Evolutionary conservation across 2,329 filamentous ascomycete species (phyloP).

Genomic region (Colletotrichum chrysophilum): DNA sequence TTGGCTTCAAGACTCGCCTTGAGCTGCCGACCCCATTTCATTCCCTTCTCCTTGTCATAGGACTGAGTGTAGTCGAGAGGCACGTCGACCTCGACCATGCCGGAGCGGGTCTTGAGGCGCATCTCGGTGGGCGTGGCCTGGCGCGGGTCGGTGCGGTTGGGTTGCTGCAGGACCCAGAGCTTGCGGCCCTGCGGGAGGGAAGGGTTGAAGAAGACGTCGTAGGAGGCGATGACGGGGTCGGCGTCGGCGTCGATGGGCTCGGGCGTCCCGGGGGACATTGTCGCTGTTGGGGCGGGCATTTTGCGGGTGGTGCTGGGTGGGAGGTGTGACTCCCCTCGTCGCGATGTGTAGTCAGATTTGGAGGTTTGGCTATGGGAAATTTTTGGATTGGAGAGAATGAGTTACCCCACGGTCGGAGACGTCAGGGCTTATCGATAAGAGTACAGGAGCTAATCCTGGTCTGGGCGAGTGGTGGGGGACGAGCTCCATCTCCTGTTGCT

Average conservation of each 20-base stretch:
- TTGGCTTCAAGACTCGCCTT: conserved; percentile 62
- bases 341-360: neutral
- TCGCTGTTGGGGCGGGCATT: conserved; percentile 17
- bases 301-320: neutral
- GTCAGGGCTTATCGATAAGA: conserved; percentile 14
- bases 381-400: conserved; percentile 6
- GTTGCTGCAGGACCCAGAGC: conserved; percentile 87
- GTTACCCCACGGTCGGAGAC: conserved; percentile 14
- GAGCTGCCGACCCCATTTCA: conserved; percentile 82
- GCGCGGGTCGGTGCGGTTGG: conserved; percentile 72
- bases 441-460: neutral
- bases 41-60: conserved; percentile 84
- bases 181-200: conserved; percentile 65
- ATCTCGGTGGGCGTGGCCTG: conserved; percentile 68
- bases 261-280: conserved; percentile 25
- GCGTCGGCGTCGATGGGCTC: conserved; percentile 41
- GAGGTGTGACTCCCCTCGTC: neutral
- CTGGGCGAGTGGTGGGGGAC: conserved; percentile 3
- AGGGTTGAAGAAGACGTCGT: conserved; percentile 87
- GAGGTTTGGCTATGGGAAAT: neutral
- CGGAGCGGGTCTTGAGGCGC: conserved; percentile 80
- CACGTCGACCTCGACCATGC: conserved; percentile 92
- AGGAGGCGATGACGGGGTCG: conserved; percentile 76
- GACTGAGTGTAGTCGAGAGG: conserved; percentile 74
- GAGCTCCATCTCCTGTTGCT: neutral